phyloP scores from a whole-genome alignment of 2,329 filamentous ascomycete species.

The Hymenoscyphus salicellus region DNA sequence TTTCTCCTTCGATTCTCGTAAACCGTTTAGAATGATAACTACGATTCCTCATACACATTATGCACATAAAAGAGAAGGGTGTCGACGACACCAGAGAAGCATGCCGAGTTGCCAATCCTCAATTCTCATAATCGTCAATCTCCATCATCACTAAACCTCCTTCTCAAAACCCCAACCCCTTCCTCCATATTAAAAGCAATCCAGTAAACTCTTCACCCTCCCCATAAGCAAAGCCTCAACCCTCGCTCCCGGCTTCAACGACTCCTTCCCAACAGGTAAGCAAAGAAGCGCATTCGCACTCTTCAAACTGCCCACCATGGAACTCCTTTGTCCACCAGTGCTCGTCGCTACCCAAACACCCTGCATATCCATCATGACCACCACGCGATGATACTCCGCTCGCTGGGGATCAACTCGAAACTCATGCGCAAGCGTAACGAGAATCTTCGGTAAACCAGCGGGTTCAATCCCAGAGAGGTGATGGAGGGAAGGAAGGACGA shows the following conservation, averaged over 20 bases:
- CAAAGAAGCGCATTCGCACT: constrained; percentile 84
- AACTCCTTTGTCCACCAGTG: constrained; percentile 88
- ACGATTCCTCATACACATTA: no score
- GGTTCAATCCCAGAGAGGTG: constrained; percentile 67
- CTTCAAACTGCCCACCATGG: constrained; percentile 81
- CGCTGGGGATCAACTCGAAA: constrained; percentile 71
- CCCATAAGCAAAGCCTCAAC: constrained; percentile 81
- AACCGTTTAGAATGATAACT: no score
- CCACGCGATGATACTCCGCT: constrained; percentile 85
- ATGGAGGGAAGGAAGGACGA: constrained; percentile 84
- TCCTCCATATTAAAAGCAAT: constrained; percentile 5
- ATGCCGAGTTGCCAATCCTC: no score
- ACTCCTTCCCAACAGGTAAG: constrained; percentile 63
- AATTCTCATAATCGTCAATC: no score
- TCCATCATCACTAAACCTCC: no score
- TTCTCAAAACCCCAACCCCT: neutral
- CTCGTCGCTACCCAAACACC: constrained; percentile 71
- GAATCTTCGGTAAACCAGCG: constrained; percentile 67
- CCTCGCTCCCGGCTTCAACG: constrained; percentile 64
- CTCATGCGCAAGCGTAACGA: constrained; percentile 68
- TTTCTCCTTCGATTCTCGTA: no score
- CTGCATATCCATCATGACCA: constrained; percentile 63
- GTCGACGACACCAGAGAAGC: no score
- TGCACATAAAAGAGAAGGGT: no score
- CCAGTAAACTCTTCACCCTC: constrained; percentile 27